Base-by-base conservation (phyloP, 1,139 yeast species). In the Lodderomyces parapsilosis region DNA sequence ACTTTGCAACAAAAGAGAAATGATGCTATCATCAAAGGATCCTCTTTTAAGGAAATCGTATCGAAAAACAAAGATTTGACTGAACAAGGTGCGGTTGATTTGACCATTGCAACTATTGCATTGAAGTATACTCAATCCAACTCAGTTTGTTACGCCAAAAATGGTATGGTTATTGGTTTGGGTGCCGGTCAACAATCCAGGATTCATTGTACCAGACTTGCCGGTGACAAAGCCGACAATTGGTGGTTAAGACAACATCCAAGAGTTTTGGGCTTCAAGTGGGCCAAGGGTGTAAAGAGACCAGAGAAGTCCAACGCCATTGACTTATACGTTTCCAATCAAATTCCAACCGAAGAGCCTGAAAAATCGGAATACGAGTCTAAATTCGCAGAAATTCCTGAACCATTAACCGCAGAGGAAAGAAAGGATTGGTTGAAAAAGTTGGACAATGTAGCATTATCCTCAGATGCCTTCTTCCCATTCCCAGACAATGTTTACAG, bases 231-330 rank as follows among this genome's bases (percentile, higher is more conserved):
- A 78, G 97, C 98, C 52, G 97, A 93, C 69, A 90, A 89, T 79
- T 93, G 98, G 98, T 93, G 99, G 99, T 79, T 93, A 62, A 86
- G 99, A 77, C 98, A 93, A 69, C 98, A 93, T 68, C 98, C 98
- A 56, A 81, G 76, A 63, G 99, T 93, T 17, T 74, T 93, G 47
- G 94, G 76, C 19, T 86, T 93, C 80, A 81, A 91, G 74, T 93
- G 98, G 97, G 96, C 96, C 53, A 88, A 89, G 75, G 98, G 98
- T 61, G 88, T 87, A 57, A 93, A 93, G 81, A 88, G 97, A 74
- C 98, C 99, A 54, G 99, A 93, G 66, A 93, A 93, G 80, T 86
- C 96, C 46, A 93, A 93, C 63, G 99, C 97, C 46, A 93, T 93
- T 66, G 99, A 93, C 67, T 78, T 94, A 65, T 93, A 63, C 62